A percentile compares a stretch with the other conserved stretches of the same genome.
phyloP scores from a whole-genome alignment of 371 early-diverging fungal genomes.

The Rhizopus stolonifer region DNA sequence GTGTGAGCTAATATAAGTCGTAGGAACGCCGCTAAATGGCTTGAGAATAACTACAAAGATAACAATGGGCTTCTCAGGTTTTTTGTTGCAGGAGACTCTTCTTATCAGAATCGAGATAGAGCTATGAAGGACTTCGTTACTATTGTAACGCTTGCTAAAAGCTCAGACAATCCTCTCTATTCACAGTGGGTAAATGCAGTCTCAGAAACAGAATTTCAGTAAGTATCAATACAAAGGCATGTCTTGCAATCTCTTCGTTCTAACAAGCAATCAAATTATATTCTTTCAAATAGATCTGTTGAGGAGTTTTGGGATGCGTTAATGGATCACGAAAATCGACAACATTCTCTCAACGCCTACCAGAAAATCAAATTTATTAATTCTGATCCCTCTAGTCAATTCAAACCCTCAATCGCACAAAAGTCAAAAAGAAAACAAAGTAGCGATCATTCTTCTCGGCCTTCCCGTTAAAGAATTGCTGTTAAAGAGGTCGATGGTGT shows the following conservation, averaged over 20 bases:
- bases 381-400: neutral
- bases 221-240: constrained; percentile 7
- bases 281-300: constrained; percentile 12
- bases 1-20: too few relatives aligned
- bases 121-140: constrained; percentile 8
- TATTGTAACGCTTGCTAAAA: constrained; percentile 7
- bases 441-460: constrained; percentile 4
- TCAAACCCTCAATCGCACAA: neutral
- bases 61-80: constrained; percentile 13
- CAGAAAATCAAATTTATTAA: constrained; percentile 9
- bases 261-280: constrained; percentile 13
- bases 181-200: constrained; percentile 10
- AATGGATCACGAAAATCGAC: constrained; percentile 12
- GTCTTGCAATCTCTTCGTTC: constrained; percentile 8
- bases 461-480: constrained; percentile 8
- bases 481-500: constrained; percentile 12
- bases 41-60: constrained; percentile 3
- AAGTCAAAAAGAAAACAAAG: constrained; percentile 11
- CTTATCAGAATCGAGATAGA: constrained; percentile 7
- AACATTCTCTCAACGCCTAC: constrained; percentile 13
- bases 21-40: constrained; percentile 12
- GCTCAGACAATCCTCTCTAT: constrained; percentile 4
- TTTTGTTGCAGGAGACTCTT: constrained; percentile 11
- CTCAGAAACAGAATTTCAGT: constrained; percentile 7
- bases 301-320: constrained; percentile 5